phyloP scores from a whole-genome alignment of 1,284 basidiomycete genomes.

The Farysia itapuensis region DNA sequence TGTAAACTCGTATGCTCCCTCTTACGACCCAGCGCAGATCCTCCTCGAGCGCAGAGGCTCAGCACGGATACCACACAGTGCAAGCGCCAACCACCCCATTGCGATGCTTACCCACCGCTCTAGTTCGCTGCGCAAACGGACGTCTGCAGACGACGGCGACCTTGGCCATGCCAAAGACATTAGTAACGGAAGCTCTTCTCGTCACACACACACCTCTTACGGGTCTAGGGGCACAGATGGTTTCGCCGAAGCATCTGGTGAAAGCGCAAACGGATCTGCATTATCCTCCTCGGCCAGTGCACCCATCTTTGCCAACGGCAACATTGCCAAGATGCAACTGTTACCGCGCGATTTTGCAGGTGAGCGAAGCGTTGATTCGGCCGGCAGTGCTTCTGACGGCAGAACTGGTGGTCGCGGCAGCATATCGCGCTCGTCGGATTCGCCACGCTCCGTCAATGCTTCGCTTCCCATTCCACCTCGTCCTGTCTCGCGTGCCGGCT shows the following conservation, averaged over 20 bases:
- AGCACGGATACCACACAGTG: not conserved
- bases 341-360: not conserved
- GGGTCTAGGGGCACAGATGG: not conserved
- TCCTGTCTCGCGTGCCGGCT: not conserved
- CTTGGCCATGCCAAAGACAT: not conserved
- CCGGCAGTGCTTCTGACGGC: not conserved
- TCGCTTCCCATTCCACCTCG: constrained; percentile 21
- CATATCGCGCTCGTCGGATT: constrained; percentile 1
- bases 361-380: not conserved
- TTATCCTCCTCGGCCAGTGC: not conserved
- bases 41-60: not conserved
- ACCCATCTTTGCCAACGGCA: constrained; percentile 19
- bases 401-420: not conserved
- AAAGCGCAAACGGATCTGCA: too few relatives aligned
- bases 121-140: not conserved
- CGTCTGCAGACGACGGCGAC: not conserved
- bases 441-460: not conserved
- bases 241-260: not conserved
- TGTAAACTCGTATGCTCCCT: not conserved
- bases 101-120: not conserved
- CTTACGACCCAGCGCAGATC: not conserved
- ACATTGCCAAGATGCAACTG: constrained; percentile 23
- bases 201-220: not conserved
- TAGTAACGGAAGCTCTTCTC: not conserved
- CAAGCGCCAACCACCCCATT: too few relatives aligned